These are phyloP conservation scores for Cutaneotrichosporon cavernicola DNA, from an alignment of 1,284 basidiomycete genomes.

Conservation along the genomic window DNA sequence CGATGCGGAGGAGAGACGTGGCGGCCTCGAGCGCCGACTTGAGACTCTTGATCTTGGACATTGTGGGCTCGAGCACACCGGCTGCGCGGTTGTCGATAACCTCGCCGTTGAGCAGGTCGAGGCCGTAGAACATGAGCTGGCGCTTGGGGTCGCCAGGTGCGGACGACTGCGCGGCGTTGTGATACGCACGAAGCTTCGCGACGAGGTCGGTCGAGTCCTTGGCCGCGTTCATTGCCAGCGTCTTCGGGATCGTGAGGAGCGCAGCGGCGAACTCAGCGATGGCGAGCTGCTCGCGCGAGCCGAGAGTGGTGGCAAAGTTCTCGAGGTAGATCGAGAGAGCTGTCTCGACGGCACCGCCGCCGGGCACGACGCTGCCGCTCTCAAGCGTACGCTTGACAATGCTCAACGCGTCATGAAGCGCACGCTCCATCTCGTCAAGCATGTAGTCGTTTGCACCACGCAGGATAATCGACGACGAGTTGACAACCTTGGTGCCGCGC, in stretches of 20 bases:
- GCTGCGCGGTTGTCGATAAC: constrained; percentile 92
- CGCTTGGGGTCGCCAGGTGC: constrained; percentile 91
- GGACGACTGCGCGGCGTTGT: constrained; percentile 93
- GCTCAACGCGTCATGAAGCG: constrained; percentile 90
- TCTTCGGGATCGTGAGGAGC: constrained; percentile 93
- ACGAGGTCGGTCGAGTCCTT: constrained; percentile 98
- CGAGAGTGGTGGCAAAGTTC: constrained; percentile 97
- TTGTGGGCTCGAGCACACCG: constrained; percentile 92
- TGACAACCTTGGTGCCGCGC: constrained; percentile 97
- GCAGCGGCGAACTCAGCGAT: constrained; percentile 97
- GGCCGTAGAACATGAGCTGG: constrained; percentile 86
- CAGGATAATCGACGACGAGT: constrained; percentile 86
- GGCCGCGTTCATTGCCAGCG: constrained; percentile 94
- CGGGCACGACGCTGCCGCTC: constrained; percentile 92
- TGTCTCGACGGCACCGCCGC: constrained; percentile 96
- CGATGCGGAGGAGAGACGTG: constrained; percentile 90
- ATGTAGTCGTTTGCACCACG: constrained; percentile 99
- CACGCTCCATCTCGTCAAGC: constrained; percentile 99
- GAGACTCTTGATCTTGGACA: constrained; percentile 94
- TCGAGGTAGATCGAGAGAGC: constrained; percentile 97
- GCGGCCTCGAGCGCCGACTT: constrained; percentile 97
- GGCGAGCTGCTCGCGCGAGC: constrained; percentile 95
- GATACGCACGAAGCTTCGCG: constrained; percentile 93
- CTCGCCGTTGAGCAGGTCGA: constrained; percentile 91
- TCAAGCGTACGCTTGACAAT: constrained; percentile 97